Base-by-base conservation (phyloP, 495 filamentous ascomycete genomes). In the Pseudomonodictys pantanalensis region DNA sequence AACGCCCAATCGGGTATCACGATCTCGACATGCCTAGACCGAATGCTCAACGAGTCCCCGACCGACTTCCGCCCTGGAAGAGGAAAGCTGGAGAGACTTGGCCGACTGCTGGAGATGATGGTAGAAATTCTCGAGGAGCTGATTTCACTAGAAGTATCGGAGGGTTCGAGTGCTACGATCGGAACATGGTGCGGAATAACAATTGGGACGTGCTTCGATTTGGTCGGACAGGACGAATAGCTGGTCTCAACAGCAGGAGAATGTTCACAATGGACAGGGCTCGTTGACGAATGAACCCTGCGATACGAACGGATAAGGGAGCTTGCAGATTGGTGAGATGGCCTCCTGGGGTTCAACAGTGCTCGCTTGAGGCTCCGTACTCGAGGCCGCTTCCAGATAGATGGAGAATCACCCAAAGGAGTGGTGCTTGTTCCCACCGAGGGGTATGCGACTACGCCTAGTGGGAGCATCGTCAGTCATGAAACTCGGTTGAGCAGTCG, bases 171-270 rank as follows among this genome's bases (percentile, higher is more conserved):
- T 56, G 56, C 51, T 66, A 63, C 58, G 59, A 70, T 58, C 17
- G 64, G 57, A 43, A 58, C 71, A 73, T 75, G 72, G 38, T 62
- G 33, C 33, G 71, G 70, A 33, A 76, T 66, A 33, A 76, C 60
- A 43, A 76, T 75, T 41, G 73, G 72, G 53, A 76, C 60, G 66
- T 76, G 72, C 62, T 70, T 75, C n/a, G 72, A 68, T 54, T 69
- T 52, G 17, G 58, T 49, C 20, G 52, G 42, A 52, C 35, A 49
- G 38, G 65, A 45, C 43, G 64, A 50, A 68, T 47, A 56, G 41
- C 28, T 30, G 51, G 47, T 52, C 46, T 43, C 30, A 49, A 49
- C 29, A 1, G 59, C 24, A 8, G 50, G 25, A 18, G 65, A 45
- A 58, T 52, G 52, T 12, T 58, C 20, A 52, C 22, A 42, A 26